A percentile compares a stretch with the other conserved stretches of the same genome.
Evolutionary conservation across 441 rosid species (phyloP).

Genomic region (Hura crepitans): DNA sequence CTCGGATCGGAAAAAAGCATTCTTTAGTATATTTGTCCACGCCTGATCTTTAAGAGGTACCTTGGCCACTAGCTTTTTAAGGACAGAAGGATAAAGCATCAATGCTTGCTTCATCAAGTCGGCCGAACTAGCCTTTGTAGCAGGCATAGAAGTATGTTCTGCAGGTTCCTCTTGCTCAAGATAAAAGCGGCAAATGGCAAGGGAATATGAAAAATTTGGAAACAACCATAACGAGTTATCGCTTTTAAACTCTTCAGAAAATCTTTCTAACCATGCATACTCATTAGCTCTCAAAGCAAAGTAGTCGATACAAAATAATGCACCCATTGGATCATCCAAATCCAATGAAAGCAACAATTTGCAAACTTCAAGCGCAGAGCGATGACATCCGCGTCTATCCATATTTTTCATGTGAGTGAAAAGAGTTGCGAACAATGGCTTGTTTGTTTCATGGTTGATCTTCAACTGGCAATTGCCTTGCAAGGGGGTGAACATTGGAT

Average conservation of each 20-base stretch:
- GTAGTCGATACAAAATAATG: conserved; percentile 84
- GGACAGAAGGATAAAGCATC: conserved; percentile 78
- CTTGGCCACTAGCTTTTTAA: conserved; percentile 66
- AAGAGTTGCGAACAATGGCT: conserved; percentile 61
- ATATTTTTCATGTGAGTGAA: conserved; percentile 83
- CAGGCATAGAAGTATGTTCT: conserved; percentile 26
- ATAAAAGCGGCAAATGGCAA: conserved; percentile 69
- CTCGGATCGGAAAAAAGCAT: conserved; percentile 57
- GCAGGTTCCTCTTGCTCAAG: conserved; percentile 52
- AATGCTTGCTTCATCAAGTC: conserved; percentile 87
- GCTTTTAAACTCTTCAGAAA: conserved; percentile 62
- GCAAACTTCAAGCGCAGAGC: conserved; percentile 85
- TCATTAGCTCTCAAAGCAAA: conserved; percentile 82
- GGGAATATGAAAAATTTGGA: conserved; percentile 80
- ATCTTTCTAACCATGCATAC: conserved; percentile 72
- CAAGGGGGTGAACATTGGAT: conserved; percentile 70
- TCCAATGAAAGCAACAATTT: conserved; percentile 75
- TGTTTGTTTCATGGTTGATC: conserved; percentile 69
- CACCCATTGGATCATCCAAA: conserved; percentile 78
- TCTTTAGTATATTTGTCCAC: conserved; percentile 62
- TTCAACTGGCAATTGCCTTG: conserved; percentile 75
- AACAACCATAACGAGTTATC: conserved; percentile 85
- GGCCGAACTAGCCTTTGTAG: conserved; percentile 48
- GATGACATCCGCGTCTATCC: conserved; percentile 90
- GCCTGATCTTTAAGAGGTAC: conserved; percentile 81